phyloP scores from a whole-genome alignment of 768 basidiomycete genomes.

The Kwoniella sp. region DNA sequence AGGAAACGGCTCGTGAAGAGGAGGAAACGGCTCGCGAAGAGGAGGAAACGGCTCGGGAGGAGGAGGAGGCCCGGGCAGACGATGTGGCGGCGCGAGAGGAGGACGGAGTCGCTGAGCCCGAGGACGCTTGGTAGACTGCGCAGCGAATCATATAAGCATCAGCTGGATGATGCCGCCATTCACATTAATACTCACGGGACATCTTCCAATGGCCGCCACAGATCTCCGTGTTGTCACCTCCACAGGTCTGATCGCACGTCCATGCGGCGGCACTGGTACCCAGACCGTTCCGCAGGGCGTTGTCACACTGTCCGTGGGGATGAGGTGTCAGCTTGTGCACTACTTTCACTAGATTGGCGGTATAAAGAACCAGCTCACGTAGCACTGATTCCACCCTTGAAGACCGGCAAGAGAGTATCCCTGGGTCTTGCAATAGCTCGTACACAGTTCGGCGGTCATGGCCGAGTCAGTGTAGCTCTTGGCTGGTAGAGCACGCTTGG shows the following conservation, averaged over 20 bases:
- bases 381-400: constrained; percentile 25
- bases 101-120: too few species aligned
- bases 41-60: too few species aligned
- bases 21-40: too few species aligned
- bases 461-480: neutral
- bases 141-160: too few species aligned
- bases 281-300: constrained; percentile 6
- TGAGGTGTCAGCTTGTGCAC: neutral
- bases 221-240: constrained; percentile 11
- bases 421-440: constrained; percentile 15
- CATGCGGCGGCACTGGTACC: constrained; percentile 1
- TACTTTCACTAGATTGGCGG: neutral
- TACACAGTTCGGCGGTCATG: constrained; percentile 28
- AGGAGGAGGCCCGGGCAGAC: too few species aligned
- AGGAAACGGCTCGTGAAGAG: constrained; percentile 2
- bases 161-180: too few species aligned
- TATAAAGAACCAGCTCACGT: constrained; percentile 18
- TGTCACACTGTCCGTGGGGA: constrained; percentile 17
- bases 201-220: constrained; percentile 21
- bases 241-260: constrained; percentile 12
- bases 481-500: constrained; percentile 6
- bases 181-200: constrained; percentile 7
- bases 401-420: constrained; percentile 29
- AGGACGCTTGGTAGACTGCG: too few species aligned
- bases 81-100: too few species aligned